phyloP scores from a whole-genome alignment of 169 alveolate species.

The Eimeria praecox region DNA sequence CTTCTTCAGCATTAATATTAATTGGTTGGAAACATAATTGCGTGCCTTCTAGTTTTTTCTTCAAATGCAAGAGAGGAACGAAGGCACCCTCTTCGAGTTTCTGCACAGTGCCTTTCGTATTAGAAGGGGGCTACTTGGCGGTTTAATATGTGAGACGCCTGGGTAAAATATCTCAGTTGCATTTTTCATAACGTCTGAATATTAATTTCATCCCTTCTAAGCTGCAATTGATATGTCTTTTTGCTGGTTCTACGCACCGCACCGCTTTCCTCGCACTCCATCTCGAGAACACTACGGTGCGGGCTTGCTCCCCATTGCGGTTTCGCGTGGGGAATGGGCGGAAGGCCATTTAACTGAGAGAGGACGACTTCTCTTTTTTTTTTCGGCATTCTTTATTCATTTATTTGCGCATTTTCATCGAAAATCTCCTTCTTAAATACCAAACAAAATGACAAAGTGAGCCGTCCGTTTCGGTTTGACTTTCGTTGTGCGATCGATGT shows the following conservation, averaged over 20 bases:
- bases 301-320: constrained; percentile 1
- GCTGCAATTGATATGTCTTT: neutral
- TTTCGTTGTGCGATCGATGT: neutral
- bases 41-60: neutral
- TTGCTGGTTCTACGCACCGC: neutral
- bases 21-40: neutral
- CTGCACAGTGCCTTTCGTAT: neutral
- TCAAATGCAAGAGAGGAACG: neutral
- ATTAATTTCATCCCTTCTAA: neutral
- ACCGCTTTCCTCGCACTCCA: neutral
- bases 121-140: neutral
- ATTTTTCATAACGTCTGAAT: neutral
- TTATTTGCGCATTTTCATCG: neutral
- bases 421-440: neutral
- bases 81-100: neutral
- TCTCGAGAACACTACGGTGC: neutral
- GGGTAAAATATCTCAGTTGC: neutral
- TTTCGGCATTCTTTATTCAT: neutral
- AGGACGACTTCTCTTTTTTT: neutral
- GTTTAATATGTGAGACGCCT: neutral
- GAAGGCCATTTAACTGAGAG: neutral
- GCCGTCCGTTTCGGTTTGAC: neutral
- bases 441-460: neutral
- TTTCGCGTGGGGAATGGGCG: neutral
- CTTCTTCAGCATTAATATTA: neutral